Base-by-base conservation (phyloP, 2,329 filamentous ascomycete genomes). In the Tricladium varicosporioides region DNA sequence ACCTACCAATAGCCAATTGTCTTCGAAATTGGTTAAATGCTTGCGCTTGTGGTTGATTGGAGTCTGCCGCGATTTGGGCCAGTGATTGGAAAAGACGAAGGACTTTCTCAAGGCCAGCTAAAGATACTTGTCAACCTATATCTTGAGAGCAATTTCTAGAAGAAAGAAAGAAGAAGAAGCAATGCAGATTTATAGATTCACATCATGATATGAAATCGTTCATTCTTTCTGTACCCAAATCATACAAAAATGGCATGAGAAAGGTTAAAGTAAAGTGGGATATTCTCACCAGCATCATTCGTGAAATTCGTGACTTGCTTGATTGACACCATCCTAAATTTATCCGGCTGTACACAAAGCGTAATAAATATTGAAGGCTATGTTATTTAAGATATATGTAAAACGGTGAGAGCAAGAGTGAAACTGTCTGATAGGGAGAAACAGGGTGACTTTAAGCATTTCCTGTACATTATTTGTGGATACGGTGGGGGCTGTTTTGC, bases 61-160 rank as follows among this genome's bases (percentile, higher is more conserved):
- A 27, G 22, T 3, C 22, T 4, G 73, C 70, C 2, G 67, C 70
- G 56, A 85, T 75, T 54, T 79, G 75, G 58, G 77, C 70, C 31
- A 77, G 51, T 46, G 81, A 71, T 70, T 87, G 83, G 46, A 85
- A 63, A 54, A 84, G 73, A 47, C 85, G 81, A 62, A 88, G 74
- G 53, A 78, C 75, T 57, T 84, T 81, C 69, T 88, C 85, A 1
- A 87, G 74, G 4, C 83, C 84, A 65, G 77, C 84, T 84, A 63
- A 16, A 27, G 22, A 27, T 27, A 27, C 22, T 27, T 27, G 22
- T 27, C 22, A 27, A 27, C 7, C 7, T 27, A 27, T 27, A 7
- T 27, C 22, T 7, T 7, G 7, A 27, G 22, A 27, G 22, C 22
- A 27, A 27, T 27, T 27, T 27, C 22, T 27, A 27, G 4, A n/a